Evolutionary conservation across 352 stramenopile species (phyloP).

Genomic region (Phytophthora pinifolia): DNA sequence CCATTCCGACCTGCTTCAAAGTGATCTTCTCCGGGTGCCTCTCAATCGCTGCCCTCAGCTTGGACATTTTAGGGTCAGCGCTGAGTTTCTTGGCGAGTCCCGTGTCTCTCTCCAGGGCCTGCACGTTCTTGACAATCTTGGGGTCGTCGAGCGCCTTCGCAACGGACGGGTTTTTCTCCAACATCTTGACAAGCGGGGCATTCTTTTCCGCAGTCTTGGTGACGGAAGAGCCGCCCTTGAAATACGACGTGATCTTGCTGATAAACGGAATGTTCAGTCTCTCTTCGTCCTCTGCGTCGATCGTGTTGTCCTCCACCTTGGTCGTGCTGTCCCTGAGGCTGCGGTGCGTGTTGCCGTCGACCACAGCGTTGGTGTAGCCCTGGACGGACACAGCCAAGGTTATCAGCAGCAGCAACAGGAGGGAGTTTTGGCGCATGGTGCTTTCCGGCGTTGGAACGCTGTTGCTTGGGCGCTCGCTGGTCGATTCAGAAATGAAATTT

Average conservation of each 20-base stretch:
- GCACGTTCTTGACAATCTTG: not conserved
- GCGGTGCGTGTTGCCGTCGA: constrained; percentile 2
- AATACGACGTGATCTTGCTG: not conserved
- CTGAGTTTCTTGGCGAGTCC: constrained; percentile 5
- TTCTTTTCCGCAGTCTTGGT: no score
- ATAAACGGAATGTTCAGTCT: not conserved
- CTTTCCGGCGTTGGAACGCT: not conserved
- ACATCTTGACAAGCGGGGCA: not conserved
- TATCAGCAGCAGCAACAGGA: constrained; percentile 13
- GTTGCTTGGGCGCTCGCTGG: constrained; percentile 6
- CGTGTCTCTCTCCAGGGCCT: constrained; percentile 3
- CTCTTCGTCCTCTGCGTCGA: constrained; percentile 5
- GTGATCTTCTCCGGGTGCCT: constrained; percentile 1
- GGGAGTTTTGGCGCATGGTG: constrained; percentile 13
- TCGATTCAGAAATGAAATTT: constrained; percentile 14
- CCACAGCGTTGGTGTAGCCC: constrained; percentile 1
- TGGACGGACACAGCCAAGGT: constrained; percentile 1
- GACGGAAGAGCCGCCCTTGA: not conserved
- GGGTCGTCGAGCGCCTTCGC: not conserved
- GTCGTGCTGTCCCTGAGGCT: constrained; percentile 11
- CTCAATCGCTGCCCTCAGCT: not conserved
- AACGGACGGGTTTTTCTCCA: not conserved
- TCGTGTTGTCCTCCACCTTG: not conserved
- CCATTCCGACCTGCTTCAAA: constrained; percentile 2
- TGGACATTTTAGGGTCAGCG: not conserved